These are phyloP conservation scores for Panicum hallii DNA, from an alignment of 202 grass and related monocot species.

Conservation along the genomic window DNA sequence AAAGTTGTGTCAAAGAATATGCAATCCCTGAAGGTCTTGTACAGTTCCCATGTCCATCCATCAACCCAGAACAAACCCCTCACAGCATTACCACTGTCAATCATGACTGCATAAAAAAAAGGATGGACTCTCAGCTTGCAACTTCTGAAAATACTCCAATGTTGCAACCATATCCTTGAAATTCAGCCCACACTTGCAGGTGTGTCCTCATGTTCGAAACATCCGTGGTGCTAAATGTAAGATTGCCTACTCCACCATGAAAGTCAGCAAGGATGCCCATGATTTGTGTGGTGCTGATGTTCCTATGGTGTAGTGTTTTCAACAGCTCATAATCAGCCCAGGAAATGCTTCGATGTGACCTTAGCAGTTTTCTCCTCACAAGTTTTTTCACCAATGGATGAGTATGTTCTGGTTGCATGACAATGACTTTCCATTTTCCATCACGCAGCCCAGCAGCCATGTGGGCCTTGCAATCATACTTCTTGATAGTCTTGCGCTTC, in stretches of 20 bases:
- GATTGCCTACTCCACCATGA: neutral
- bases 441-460: neutral
- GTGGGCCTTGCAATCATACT: neutral
- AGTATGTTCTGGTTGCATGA: neutral
- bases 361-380: neutral
- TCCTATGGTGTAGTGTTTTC: neutral
- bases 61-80: too few species aligned
- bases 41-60: too few species aligned
- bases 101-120: neutral
- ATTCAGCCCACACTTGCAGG: neutral
- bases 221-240: neutral
- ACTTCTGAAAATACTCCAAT: neutral
- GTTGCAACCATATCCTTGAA: neutral
- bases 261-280: neutral
- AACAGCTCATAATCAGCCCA: neutral
- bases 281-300: neutral
- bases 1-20: too few species aligned
- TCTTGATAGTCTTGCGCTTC: neutral
- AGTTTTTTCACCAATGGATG: neutral
- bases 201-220: too few species aligned
- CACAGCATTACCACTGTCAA: neutral
- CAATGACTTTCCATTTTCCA: neutral
- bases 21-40: too few species aligned
- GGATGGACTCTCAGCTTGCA: neutral
- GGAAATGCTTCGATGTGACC: neutral